Percentiles rank a stretch among this genome's conserved stretches.
phyloP scores from a whole-genome alignment of 1,284 basidiomycete species.

The Singerocomus rubriflavus region DNA sequence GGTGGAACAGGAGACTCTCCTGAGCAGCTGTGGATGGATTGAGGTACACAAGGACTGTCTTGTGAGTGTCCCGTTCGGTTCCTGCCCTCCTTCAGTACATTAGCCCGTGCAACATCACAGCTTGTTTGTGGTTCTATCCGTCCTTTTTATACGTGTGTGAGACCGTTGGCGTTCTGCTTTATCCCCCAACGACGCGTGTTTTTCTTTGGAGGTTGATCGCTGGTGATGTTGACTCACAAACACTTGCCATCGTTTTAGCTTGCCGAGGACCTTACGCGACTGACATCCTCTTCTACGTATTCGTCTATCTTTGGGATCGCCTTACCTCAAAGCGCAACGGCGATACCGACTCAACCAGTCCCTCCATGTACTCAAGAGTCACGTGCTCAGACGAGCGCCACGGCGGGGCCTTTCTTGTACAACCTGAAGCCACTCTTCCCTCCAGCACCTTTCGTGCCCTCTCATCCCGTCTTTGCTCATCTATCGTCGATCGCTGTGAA shows the following conservation, averaged over 20 bases:
- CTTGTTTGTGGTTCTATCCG: slow-evolving; percentile 3
- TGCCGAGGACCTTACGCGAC: slow-evolving; percentile 43
- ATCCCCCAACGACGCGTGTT: slow-evolving; percentile 8
- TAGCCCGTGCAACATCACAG: neutral
- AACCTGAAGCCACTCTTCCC: slow-evolving; percentile 58
- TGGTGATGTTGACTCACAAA: slow-evolving; percentile 20
- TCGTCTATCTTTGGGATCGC: slow-evolving; percentile 53
- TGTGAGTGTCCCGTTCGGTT: slow-evolving; percentile 46
- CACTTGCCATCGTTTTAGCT: slow-evolving; percentile 38
- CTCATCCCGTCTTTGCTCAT: slow-evolving; percentile 66
- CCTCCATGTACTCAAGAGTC: slow-evolving; percentile 24
- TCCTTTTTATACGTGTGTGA: slow-evolving; percentile 2
- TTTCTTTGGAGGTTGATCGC: slow-evolving; percentile 7
- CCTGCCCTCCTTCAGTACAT: neutral
- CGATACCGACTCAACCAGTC: slow-evolving; percentile 14
- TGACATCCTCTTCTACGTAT: slow-evolving; percentile 47
- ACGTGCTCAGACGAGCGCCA: slow-evolving; percentile 33
- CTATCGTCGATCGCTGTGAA: slow-evolving; percentile 56
- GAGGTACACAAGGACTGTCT: slow-evolving; percentile 63
- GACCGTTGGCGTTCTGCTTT: slow-evolving; percentile 8
- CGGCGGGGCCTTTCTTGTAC: slow-evolving; percentile 42
- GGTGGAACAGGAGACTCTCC: slow-evolving; percentile 68
- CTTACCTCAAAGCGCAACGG: slow-evolving; percentile 33
- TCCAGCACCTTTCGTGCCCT: slow-evolving; percentile 73
- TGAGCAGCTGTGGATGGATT: slow-evolving; percentile 68